phyloP scores from a whole-genome alignment of 768 basidiomycete species.

The Suillus ampliporus region DNA sequence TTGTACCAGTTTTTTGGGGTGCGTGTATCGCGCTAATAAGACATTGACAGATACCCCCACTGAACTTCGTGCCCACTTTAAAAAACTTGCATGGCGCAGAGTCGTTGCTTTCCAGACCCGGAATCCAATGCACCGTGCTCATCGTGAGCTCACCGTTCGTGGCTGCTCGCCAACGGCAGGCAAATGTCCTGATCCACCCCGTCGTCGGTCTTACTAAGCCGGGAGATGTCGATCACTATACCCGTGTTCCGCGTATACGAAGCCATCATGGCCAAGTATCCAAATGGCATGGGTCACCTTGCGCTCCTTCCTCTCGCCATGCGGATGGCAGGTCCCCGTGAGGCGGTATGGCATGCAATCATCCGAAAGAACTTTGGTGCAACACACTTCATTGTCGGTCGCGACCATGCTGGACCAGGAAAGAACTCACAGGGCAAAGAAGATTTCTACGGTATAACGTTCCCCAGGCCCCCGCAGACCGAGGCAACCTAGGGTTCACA shows the following conservation, averaged over 20 bases:
- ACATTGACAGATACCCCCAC: slow-evolving; percentile 78
- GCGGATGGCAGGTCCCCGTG: slow-evolving; percentile 98
- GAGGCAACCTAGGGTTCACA: neutral
- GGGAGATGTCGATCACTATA: slow-evolving; percentile 90
- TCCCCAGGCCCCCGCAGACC: slow-evolving; percentile 7
- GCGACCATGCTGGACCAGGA: slow-evolving; percentile 95
- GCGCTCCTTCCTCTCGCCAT: slow-evolving; percentile 96
- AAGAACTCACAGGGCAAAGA: slow-evolving; percentile 95
- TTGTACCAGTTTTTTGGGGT: slow-evolving; percentile 6
- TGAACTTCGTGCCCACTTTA: slow-evolving; percentile 94
- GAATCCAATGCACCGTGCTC: slow-evolving; percentile 99
- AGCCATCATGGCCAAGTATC: slow-evolving; percentile 97
- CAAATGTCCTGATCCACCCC: slow-evolving; percentile 98
- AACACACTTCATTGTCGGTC: slow-evolving; percentile 95
- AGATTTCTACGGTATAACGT: slow-evolving; percentile 85
- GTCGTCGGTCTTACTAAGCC: slow-evolving; percentile 98
- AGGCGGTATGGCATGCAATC: slow-evolving; percentile 99
- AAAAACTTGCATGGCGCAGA: slow-evolving; percentile 94
- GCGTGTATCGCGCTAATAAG: slow-evolving; percentile 5
- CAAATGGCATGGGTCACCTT: slow-evolving; percentile 97
- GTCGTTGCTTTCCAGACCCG: slow-evolving; percentile 99
- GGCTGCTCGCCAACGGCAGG: slow-evolving; percentile 93
- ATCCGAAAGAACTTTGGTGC: slow-evolving; percentile 99
- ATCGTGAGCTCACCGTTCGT: slow-evolving; percentile 96
- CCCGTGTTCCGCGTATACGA: slow-evolving; percentile 97